A percentile compares a stretch with the other conserved stretches of the same genome.
These are phyloP conservation scores for Pouteria glomerata DNA, from an alignment of 148 eudicot genomes.

Conservation along the genomic window DNA sequence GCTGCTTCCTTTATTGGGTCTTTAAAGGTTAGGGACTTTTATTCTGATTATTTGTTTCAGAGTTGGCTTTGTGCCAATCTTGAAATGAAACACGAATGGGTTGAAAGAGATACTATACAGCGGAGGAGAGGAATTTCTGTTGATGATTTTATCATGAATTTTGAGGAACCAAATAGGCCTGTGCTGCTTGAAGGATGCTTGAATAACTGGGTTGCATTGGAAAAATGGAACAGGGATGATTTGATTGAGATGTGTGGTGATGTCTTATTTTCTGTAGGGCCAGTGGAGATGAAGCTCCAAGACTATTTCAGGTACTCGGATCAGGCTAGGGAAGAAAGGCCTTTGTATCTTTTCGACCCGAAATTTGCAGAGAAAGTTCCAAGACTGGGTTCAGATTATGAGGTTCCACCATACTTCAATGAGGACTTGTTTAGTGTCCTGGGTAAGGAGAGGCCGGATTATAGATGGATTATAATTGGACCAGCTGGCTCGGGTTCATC, in stretches of 20 bases:
- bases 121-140: conserved; percentile 73
- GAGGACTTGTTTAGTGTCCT: conserved; percentile 89
- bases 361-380: conserved; percentile 80
- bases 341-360: conserved; percentile 93
- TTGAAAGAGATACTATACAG: conserved; percentile 71
- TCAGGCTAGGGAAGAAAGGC: conserved; percentile 74
- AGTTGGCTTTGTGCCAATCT: conserved; percentile 99
- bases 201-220: conserved; percentile 65
- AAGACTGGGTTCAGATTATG: conserved; percentile 51
- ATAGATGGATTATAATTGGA: conserved; percentile 93
- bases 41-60: conserved; percentile 93
- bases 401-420: conserved; percentile 72
- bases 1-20: conserved; percentile 21
- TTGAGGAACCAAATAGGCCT: conserved; percentile 89
- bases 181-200: conserved; percentile 91
- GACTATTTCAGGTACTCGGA: conserved; percentile 80
- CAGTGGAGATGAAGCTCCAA: conserved; percentile 82
- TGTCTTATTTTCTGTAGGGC: conserved; percentile 70
- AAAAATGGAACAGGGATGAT: conserved; percentile 75
- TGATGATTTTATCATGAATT: conserved; percentile 65
- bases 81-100: conserved; percentile 92
- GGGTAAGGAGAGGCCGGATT: conserved; percentile 92
- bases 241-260: conserved; percentile 59
- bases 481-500: conserved; percentile 98
- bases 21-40: conserved; percentile 67